Conservation (phyloP, 176 grass and related monocot species). For the Luzula sylvatica region DNA sequence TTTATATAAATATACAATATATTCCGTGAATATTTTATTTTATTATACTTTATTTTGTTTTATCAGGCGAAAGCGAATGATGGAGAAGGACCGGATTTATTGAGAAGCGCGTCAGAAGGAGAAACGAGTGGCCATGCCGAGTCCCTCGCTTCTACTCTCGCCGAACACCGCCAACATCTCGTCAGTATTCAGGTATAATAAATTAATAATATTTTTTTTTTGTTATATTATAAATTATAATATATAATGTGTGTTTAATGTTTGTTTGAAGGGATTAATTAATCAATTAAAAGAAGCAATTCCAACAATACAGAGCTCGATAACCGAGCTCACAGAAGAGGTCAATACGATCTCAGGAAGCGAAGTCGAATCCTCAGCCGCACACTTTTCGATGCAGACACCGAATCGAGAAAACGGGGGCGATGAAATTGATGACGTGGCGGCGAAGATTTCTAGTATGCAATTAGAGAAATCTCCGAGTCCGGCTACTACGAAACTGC, state of each 20-base stretch:
- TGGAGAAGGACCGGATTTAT: slow-evolving; percentile 90
- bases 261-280: slow-evolving; percentile 64
- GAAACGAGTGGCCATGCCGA: slow-evolving; percentile 72
- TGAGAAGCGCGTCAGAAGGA: slow-evolving; percentile 54
- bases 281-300: slow-evolving; percentile 96
- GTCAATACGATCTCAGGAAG: slow-evolving; percentile 48
- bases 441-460: slow-evolving; percentile 50
- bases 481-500: slow-evolving; percentile 60
- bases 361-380: slow-evolving; percentile 28
- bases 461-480: slow-evolving; percentile 58
- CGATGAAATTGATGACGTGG: slow-evolving; percentile 48
- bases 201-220: slow-evolving; percentile 1
- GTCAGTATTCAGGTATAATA: slow-evolving; percentile 87
- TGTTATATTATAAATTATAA: neutral
- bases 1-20: too few species aligned
- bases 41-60: neutral
- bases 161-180: slow-evolving; percentile 97
- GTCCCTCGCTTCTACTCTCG: slow-evolving; percentile 74
- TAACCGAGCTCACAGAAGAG: slow-evolving; percentile 80
- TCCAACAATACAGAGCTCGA: slow-evolving; percentile 90
- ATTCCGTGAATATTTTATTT: too few species aligned
- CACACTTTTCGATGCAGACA: slow-evolving; percentile 26
- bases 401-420: slow-evolving; percentile 46
- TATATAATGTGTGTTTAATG: neutral
- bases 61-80: slow-evolving; percentile 88